Conservation (phyloP, 768 basidiomycete genomes). For the Macrolepiota dolichaula region DNA sequence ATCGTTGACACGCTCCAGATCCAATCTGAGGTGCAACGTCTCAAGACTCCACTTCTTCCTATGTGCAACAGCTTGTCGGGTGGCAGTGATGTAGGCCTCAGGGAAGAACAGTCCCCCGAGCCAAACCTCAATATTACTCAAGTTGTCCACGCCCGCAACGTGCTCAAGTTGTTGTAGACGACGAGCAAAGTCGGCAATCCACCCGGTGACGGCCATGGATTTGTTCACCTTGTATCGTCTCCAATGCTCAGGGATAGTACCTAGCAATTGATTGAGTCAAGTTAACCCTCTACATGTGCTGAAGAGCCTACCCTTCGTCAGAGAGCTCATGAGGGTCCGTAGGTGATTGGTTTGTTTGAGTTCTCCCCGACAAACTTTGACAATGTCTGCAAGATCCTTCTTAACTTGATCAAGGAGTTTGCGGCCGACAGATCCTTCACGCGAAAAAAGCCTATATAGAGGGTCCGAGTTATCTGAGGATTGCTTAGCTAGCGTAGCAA, state of each 20-base stretch:
- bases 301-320: conserved; percentile 72
- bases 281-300: neutral
- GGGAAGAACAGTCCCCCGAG: conserved; percentile 96
- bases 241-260: conserved; percentile 88
- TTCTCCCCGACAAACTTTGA: conserved; percentile 81
- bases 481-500: conserved; percentile 63
- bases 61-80: conserved; percentile 93
- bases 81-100: conserved; percentile 94
- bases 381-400: conserved; percentile 77
- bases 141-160: conserved; percentile 60
- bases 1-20: conserved; percentile 77
- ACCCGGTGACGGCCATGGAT: conserved; percentile 77
- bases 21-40: conserved; percentile 75
- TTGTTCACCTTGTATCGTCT: conserved; percentile 83
- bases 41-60: conserved; percentile 91
- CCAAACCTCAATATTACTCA: conserved; percentile 79
- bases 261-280: conserved; percentile 33
- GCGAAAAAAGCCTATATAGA: conserved; percentile 81
- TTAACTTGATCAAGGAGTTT: conserved; percentile 78
- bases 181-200: conserved; percentile 78
- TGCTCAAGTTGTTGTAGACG: conserved; percentile 81
- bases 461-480: conserved; percentile 76
- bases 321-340: conserved; percentile 82
- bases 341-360: conserved; percentile 96
- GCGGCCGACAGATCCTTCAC: conserved; percentile 80